Evolutionary conservation across 306 rosid genomes (phyloP), one percentile per base, ranked within the genome.

Genomic region (Quercus ilex): DNA sequence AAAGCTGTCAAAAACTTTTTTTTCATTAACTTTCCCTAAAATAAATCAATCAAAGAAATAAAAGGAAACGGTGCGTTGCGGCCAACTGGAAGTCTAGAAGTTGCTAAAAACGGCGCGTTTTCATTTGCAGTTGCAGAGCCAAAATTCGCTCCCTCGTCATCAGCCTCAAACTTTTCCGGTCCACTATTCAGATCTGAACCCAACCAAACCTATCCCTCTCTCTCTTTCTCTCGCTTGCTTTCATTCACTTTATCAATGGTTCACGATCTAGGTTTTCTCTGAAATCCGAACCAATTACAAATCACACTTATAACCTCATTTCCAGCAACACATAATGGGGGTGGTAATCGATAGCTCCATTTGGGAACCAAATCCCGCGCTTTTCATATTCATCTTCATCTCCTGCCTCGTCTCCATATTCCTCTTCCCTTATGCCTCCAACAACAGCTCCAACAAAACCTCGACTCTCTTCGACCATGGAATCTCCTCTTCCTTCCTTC

Each of bases 291-390:
- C 83, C 49, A 69, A 58, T 17, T 46, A 75, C 30, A 49, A 63
- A 21, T 21, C 52, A 58, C 69, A 75, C 53, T 33, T 31, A 23
- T 11, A 9, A 60, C 41, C 30, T 73, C 25, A 13, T 25, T 69
- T 73, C 18, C 68, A 69, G 72, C 57, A 84, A 69, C 71, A 62
- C 78, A 79, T 59, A 80, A 95, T 95, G 99, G 94, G 86, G 71
- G 92, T 93, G 30, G 91, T 95, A 19, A 85, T 90, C 58, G 98
- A 91, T 79, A 90, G 82, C 85, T 88, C 92, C 19, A 73, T 93
- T 84, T 95, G 98, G 97, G 96, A 93, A 74, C 96, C 88, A 33
- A 90, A 85, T 85, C 91, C 93, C 13, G 89, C 81, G 31, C 19
- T 89, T 7, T 88, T 73, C 84, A 49, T 93, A 72, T 92, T 90